These are phyloP conservation scores for Saprolegnia diclina DNA, from an alignment of 352 stramenopile genomes.

Conservation along the genomic window DNA sequence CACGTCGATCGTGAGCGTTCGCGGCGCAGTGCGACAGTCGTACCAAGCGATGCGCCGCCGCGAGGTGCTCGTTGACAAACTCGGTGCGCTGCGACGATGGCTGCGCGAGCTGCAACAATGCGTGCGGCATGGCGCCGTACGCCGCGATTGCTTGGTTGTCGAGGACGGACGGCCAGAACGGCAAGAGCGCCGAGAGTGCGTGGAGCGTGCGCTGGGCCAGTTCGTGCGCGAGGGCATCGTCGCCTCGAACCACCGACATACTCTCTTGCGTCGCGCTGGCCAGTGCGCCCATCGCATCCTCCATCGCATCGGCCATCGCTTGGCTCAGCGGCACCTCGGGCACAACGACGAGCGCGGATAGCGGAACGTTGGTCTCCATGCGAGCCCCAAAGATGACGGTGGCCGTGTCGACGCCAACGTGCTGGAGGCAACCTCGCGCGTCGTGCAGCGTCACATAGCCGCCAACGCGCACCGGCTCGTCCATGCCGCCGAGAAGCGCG, in stretches of 20 bases:
- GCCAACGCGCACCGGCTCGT: constrained; percentile 37
- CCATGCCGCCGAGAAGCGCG: constrained; percentile 46
- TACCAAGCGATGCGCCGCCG: constrained; percentile 2
- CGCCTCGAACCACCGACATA: constrained; percentile 14
- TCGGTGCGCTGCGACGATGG: constrained; percentile 33
- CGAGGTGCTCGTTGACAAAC: neutral
- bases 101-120: constrained; percentile 61
- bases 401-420: constrained; percentile 12
- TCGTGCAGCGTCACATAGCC: constrained; percentile 32
- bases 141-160: constrained; percentile 59
- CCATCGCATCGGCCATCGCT: neutral
- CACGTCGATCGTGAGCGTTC: neutral
- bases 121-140: constrained; percentile 49
- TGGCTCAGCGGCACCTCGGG: constrained; percentile 32
- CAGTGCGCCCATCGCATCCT: neutral
- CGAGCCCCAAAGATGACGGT: constrained; percentile 18
- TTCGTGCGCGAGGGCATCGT: constrained; percentile 39
- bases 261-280: constrained; percentile 4
- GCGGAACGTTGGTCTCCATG: constrained; percentile 8
- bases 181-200: constrained; percentile 44
- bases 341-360: constrained; percentile 32
- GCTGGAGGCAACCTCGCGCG: neutral
- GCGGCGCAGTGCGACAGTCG: neutral
- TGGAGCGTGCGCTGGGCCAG: constrained; percentile 49
- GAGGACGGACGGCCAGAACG: constrained; percentile 46